phyloP scores from a whole-genome alignment of 371 early-diverging fungal species.

The Mucor lusitanicus region DNA sequence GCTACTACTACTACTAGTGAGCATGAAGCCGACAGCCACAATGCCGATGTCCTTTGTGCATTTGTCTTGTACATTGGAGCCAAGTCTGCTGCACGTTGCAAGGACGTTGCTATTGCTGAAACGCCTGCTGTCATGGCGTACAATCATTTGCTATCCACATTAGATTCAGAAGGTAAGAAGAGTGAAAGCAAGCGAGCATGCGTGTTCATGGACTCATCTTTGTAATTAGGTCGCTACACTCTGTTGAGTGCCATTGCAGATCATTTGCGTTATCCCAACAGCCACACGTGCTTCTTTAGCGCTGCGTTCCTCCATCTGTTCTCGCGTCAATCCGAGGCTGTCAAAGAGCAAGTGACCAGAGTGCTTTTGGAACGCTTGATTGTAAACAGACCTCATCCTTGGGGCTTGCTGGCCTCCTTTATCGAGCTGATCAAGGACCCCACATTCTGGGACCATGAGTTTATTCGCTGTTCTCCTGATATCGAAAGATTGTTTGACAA shows the following conservation, averaged over 20 bases:
- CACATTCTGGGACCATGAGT: slow-evolving; percentile 84
- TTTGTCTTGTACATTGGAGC: slow-evolving; percentile 85
- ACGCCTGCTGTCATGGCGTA: slow-evolving; percentile 78
- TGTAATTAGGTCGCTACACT: slow-evolving; percentile 73
- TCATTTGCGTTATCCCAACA: slow-evolving; percentile 95
- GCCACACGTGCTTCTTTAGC: slow-evolving; percentile 92
- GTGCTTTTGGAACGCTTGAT: slow-evolving; percentile 94
- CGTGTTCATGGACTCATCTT: neutral
- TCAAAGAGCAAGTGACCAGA: slow-evolving; percentile 93
- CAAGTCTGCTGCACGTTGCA: slow-evolving; percentile 59
- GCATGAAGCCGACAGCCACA: slow-evolving; percentile 27
- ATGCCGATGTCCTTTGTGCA: slow-evolving; percentile 65
- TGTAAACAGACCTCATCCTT: slow-evolving; percentile 97
- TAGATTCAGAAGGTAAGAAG: slow-evolving; percentile 76
- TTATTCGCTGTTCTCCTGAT: slow-evolving; percentile 73
- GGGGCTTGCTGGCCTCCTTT: slow-evolving; percentile 95
- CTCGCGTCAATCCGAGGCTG: slow-evolving; percentile 68
- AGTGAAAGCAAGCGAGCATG: too few relatives aligned
- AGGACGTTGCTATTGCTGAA: slow-evolving; percentile 44
- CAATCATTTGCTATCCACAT: slow-evolving; percentile 68
- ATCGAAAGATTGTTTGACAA: slow-evolving; percentile 74
- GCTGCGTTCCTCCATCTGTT: slow-evolving; percentile 78
- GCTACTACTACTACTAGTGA: slow-evolving; percentile 28
- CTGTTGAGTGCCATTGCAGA: slow-evolving; percentile 90
- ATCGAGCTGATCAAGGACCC: slow-evolving; percentile 94